A percentile compares a stretch with the other conserved stretches of the same genome.
Evolutionary conservation across 1,284 basidiomycete genomes (phyloP).

Genomic region (Xerocomus amazonicus): DNA sequence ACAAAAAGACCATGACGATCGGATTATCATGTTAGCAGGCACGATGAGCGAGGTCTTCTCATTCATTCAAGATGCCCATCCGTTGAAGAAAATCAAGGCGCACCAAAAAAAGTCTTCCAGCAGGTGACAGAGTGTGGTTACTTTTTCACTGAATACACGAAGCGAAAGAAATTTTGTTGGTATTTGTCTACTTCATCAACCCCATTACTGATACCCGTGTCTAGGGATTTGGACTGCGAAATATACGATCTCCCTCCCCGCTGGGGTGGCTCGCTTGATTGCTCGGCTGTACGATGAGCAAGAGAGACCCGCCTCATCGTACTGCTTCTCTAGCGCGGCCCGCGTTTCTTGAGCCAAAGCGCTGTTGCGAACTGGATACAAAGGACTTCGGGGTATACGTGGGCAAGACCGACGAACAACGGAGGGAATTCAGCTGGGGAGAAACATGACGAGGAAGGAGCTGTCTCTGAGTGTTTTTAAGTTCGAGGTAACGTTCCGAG

Average conservation of each 20-base stretch:
- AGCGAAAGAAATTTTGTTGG: conserved; percentile 21
- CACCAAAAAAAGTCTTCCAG: conserved; percentile 13
- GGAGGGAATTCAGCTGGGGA: too few species aligned
- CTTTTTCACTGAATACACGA: conserved; percentile 20
- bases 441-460: too few species aligned
- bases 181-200: too few species aligned
- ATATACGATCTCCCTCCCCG: conserved; percentile 22
- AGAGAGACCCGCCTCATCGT: conserved; percentile 20
- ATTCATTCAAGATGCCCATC: conserved; percentile 12
- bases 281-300: conserved; percentile 22
- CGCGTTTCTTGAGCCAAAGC: too few species aligned
- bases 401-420: too few species aligned
- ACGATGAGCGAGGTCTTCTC: conserved; percentile 12
- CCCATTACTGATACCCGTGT: too few species aligned
- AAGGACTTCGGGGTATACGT: too few species aligned
- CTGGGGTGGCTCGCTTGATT: conserved; percentile 20
- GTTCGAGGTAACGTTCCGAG: conserved; percentile 46
- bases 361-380: too few species aligned
- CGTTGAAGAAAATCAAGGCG: conserved; percentile 8
- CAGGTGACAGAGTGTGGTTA: too few species aligned
- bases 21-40: conserved; percentile 12
- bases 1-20: conserved; percentile 14
- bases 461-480: conserved; percentile 51
- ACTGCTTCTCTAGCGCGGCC: conserved; percentile 13
- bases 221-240: conserved; percentile 17